Evolutionary conservation across 2,329 filamentous ascomycete species (phyloP), one percentile per base, ranked within the genome.

Genomic region (Fusarium sp.): DNA sequence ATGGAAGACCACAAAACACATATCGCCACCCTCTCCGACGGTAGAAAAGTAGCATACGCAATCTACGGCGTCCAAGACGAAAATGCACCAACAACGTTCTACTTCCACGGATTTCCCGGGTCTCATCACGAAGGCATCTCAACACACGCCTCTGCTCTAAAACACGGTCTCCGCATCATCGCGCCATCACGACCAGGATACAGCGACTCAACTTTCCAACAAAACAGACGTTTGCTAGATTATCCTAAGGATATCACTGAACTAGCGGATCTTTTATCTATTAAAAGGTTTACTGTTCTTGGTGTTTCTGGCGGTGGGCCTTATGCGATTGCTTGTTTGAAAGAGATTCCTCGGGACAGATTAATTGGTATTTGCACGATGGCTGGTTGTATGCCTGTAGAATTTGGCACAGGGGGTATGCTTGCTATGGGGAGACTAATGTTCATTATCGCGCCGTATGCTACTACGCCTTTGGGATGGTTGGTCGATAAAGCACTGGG

Each of bases 61-160:
- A 54, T 69, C 1, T 71, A 69, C 18, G 67, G 67, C 25, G 10
- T 18, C 1, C 58, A 71, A 24, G 41, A 57, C 13, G 13, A 37
- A 3, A 11, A 52, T 20, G 47, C 67, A 16, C 63, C 63, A 1
- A 71, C 67, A 3, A 8, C 25, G 2, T 69, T 70, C 10, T 61
- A 70, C 45, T 53, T 71, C 6, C 67, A 70, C 11, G 67, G 67
- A 1, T 70, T 65, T 5, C 67, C 67, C 2, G 67, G 67, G 1
- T 65, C 67, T 55, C 67, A 70, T 11, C 63, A 70, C 16, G 67
- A 70, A 29, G 67, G 24, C 8, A 65, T 55, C 18, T 4, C 51
- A 25, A 49, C 32, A 4, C 63, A 52, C 9, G 22, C 8, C 45
- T 10, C 67, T 6, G 67, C 67, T 1, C 11, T 49, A 0, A 24